Base-by-base conservation (phyloP, 2,329 filamentous ascomycete species). In the Periconia macrospinosa region DNA sequence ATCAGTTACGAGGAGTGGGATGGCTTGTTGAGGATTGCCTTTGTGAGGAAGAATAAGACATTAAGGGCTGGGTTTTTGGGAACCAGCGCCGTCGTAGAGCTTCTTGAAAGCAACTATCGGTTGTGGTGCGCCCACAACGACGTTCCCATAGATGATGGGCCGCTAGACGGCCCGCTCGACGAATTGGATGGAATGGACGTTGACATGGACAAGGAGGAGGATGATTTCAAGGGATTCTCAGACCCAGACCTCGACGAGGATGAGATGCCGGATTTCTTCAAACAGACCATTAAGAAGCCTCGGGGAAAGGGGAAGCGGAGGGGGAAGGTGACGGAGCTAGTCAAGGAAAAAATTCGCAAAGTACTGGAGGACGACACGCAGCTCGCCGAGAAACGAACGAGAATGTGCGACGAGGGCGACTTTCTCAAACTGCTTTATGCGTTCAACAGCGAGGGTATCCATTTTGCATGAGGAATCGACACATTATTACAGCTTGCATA, bases 1-100 rank as follows among this genome's bases (percentile, higher is more conserved):
- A 92, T 97, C 59, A 90, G 86, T 70, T 97, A 93, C 76, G 91
- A 95, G 49, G 94, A 97, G 74, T 97, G 92, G 88, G 93, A 97
- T 69, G 92, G 93, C 10, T 81, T 97, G 70, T 75, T 97, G 57
- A 81, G 91, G 47, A 86, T 96, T 41, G 86, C 87, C 56, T 96
- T 96, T 63, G 86, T 89, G 49, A 81, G 94, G 62, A 94, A 96
- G 78, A 97, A 97, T 76, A 91, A 92, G 74, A 96, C 91, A 1
- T 78, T 97, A 50, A 82, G 92, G 40, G 88, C 91, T 6, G 88
- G 86, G 56, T 96, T 92, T 77, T 79, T 95, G 48, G 89, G 89
- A 15, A 92, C 89, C 14, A 87, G 86, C 53, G 90, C 90, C 63
- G 88, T 96, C 1, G 81, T 96, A 69, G 83, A 85, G 52, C 87